Evolutionary conservation across 2,329 filamentous ascomycete genomes (phyloP).

Genomic region (Eutypella sp.): DNA sequence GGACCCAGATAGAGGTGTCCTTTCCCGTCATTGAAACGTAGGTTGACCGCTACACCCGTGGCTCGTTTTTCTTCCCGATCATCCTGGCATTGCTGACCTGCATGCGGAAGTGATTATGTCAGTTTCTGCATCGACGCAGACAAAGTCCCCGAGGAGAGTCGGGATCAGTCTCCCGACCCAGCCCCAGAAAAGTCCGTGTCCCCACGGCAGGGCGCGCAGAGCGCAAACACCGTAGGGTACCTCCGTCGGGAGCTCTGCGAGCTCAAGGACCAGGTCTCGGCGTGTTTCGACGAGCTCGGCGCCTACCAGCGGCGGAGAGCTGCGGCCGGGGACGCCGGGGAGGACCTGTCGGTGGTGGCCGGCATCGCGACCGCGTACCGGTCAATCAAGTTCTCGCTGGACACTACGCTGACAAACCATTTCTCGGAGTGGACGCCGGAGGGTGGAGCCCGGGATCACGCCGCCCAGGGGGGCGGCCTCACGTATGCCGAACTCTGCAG

Average conservation of each 20-base stretch:
- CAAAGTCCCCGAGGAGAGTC: neutral
- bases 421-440: slow-evolving; percentile 18
- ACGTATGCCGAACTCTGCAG: slow-evolving; percentile 17
- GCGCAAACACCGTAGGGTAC: slow-evolving; percentile 5
- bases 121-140: slow-evolving; percentile 10
- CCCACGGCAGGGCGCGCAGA: neutral
- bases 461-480: slow-evolving; percentile 10
- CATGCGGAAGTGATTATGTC: slow-evolving; percentile 16
- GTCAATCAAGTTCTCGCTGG: slow-evolving; percentile 12
- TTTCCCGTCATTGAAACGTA: slow-evolving; percentile 16
- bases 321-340: neutral
- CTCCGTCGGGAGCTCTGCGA: slow-evolving; percentile 17
- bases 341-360: neutral
- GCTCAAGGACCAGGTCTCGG: slow-evolving; percentile 18
- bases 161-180: neutral
- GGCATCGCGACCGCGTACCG: slow-evolving; percentile 7
- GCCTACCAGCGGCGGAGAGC: slow-evolving; percentile 1
- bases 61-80: neutral
- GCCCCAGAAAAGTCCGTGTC: neutral
- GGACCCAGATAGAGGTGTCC: slow-evolving; percentile 14
- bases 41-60: neutral
- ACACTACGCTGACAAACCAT: slow-evolving; percentile 17
- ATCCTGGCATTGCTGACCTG: neutral
- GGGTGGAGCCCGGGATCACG: too few relatives aligned
- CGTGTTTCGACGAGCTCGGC: slow-evolving; percentile 12